These are phyloP conservation scores for Fusarium veterinarium DNA, from an alignment of 2,329 filamentous ascomycete genomes.

Conservation along the genomic window DNA sequence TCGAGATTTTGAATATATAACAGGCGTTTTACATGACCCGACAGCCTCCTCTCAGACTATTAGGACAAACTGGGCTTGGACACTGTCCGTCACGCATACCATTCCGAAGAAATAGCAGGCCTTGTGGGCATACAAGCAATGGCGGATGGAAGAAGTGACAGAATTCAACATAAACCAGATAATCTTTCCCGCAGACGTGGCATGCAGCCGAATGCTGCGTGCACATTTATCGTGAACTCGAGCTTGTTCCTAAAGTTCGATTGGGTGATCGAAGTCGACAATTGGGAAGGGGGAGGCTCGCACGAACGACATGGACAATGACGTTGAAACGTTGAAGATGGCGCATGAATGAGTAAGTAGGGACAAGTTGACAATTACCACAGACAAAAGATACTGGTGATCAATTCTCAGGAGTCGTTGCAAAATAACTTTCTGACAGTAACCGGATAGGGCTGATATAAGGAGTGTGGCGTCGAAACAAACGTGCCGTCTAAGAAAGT, in stretches of 20 bases:
- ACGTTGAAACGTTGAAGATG: constrained; percentile 7
- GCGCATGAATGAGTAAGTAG: constrained; percentile 3
- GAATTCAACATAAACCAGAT: constrained; percentile 69
- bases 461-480: constrained; percentile 39
- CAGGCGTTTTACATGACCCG: constrained; percentile 59
- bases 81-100: constrained; percentile 66
- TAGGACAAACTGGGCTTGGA: constrained; percentile 69
- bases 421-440: constrained; percentile 13
- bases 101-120: constrained; percentile 52
- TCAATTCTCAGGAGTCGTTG: constrained; percentile 2
- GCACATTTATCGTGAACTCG: constrained; percentile 65
- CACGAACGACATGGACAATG: constrained; percentile 41
- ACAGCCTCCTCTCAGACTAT: constrained; percentile 67
- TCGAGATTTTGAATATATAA: constrained; percentile 16
- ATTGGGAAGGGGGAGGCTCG: constrained; percentile 29
- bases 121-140: constrained; percentile 59
- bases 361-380: constrained; percentile 10
- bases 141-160: constrained; percentile 64
- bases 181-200: constrained; percentile 69
- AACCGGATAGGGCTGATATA: constrained; percentile 46
- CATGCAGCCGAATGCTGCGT: constrained; percentile 67
- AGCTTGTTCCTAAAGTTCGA: constrained; percentile 33
- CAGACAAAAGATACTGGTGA: constrained; percentile 4
- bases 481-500: constrained; percentile 6
- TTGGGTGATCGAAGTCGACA: constrained; percentile 22